These are phyloP conservation scores for Ogataea sp. DNA, from an alignment of 805 yeast species.

Conservation along the genomic window DNA sequence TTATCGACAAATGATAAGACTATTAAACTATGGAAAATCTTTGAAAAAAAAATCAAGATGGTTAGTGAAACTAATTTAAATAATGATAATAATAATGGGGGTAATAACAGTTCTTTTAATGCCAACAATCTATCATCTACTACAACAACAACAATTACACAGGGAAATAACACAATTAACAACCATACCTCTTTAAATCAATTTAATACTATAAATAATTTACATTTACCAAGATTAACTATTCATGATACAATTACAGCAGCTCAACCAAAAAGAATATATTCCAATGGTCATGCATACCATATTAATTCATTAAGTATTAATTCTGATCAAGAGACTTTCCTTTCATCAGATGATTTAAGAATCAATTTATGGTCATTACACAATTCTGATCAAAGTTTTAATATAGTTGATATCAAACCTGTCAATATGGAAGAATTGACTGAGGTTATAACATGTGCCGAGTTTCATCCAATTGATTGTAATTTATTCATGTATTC, in stretches of 20 bases:
- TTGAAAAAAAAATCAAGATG: conserved; percentile 83
- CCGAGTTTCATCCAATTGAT: conserved; percentile 89
- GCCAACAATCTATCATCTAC: too few relatives aligned
- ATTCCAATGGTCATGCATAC: conserved; percentile 95
- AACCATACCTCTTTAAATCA: background rate
- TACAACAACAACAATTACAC: background rate
- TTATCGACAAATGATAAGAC: conserved; percentile 95
- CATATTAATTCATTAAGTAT: conserved; percentile 94
- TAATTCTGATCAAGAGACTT: conserved; percentile 94
- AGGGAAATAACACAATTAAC: background rate
- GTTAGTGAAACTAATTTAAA: conserved; percentile 86
- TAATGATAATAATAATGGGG: conserved; percentile 20
- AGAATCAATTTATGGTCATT: conserved; percentile 94
- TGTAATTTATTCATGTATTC: conserved; percentile 95
- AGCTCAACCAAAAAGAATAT: conserved; percentile 87
- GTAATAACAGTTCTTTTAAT: background rate
- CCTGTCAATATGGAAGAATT: conserved; percentile 98
- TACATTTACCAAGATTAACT: conserved; percentile 83
- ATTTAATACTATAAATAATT: conserved; percentile 26
- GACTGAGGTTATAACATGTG: conserved; percentile 94
- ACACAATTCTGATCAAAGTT: conserved; percentile 88
- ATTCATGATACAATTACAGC: conserved; percentile 92
- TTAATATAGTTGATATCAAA: conserved; percentile 95
- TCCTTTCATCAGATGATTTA: conserved; percentile 85
- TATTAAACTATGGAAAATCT: conserved; percentile 95